phyloP scores from a whole-genome alignment of 1,284 basidiomycete species.

The Tremellales sp. region DNA sequence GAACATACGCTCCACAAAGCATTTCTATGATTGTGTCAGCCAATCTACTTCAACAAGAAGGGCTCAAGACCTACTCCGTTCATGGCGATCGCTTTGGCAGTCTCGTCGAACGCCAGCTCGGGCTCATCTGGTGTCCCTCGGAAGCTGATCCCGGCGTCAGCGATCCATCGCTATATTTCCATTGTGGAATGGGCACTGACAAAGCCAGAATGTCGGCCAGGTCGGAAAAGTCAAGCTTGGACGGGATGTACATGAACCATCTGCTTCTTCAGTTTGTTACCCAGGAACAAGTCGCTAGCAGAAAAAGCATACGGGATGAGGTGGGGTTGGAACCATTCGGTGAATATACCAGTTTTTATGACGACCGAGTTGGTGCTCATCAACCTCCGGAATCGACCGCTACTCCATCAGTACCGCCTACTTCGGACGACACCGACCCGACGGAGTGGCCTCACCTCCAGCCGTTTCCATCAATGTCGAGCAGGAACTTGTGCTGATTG shows the following conservation, averaged over 20 bases:
- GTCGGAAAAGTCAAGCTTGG: constrained; percentile 46
- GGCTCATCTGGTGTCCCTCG: constrained; percentile 40
- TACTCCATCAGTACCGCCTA: constrained; percentile 4
- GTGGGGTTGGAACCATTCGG: constrained; percentile 47
- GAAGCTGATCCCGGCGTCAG: constrained; percentile 23
- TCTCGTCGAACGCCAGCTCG: constrained; percentile 44
- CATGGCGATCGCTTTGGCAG: constrained; percentile 41
- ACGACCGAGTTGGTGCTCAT: constrained; percentile 51
- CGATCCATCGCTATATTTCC: neutral
- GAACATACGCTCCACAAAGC: constrained; percentile 46
- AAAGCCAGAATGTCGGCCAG: constrained; percentile 45
- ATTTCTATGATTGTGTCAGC: constrained; percentile 24
- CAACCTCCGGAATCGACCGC: constrained; percentile 43
- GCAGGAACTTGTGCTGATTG: constrained; percentile 48
- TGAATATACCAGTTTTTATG: constrained; percentile 51
- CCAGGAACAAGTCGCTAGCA: neutral
- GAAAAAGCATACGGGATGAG: constrained; percentile 42
- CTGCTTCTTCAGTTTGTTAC: constrained; percentile 15
- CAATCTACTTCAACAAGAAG: neutral
- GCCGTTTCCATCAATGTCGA: constrained; percentile 53
- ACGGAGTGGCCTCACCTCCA: constrained; percentile 36
- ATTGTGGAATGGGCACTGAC: constrained; percentile 24
- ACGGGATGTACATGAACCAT: constrained; percentile 48
- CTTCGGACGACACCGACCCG: neutral
- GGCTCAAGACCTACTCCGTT: constrained; percentile 39